Base-by-base conservation (phyloP, 1,284 basidiomycete species). In the Neolentinus lepideus region DNA sequence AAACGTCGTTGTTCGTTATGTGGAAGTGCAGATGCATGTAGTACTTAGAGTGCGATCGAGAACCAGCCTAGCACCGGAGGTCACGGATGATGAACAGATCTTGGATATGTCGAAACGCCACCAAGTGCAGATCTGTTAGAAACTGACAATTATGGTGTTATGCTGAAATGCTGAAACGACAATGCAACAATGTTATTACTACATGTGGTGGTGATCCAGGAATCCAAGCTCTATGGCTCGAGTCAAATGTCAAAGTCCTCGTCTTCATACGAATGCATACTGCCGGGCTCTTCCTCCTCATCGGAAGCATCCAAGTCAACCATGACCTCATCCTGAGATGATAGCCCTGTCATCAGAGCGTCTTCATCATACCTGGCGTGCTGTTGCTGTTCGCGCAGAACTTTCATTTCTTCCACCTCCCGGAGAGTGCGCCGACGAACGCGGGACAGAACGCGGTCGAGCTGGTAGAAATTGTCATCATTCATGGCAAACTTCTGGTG, bases 401-500 rank as follows among this genome's bases (percentile, higher is more conserved):
- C 24, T 21, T 26, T 50, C 24, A n/a, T 16, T n/a, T 50, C 47
- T 11, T 50, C 24, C 11, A 50, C 47, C 27, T 50, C 24, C 47
- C 22, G 47, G 22, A 50, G 27, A 16, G 47, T 50, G 47, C 47
- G 47, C 47, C 94, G 85, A 58, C 79, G 79, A 19, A 98, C 84
- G 24, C 86, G 82, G 51, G 74, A 71, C 29, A 99, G 81, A 33
- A 97, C 80, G 43, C 73, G 75, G 70, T 99, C 96, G 29, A 99
- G 80, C 57, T 87, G 81, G 27, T 77, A 69, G 70, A 96, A 99
- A 72, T 98, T 93, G 33, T 78, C 75, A 56, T 85, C 79, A 64
- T 94, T 85, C 35, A 72, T 71, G 1, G 97, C 95, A 69, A 95
- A 99, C 61, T 88, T 89, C 57, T 86, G 84, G 68, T 99, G 97